Conservation (phyloP, 1,139 yeast genomes). For the Barnettozyma hawaiiensis region DNA sequence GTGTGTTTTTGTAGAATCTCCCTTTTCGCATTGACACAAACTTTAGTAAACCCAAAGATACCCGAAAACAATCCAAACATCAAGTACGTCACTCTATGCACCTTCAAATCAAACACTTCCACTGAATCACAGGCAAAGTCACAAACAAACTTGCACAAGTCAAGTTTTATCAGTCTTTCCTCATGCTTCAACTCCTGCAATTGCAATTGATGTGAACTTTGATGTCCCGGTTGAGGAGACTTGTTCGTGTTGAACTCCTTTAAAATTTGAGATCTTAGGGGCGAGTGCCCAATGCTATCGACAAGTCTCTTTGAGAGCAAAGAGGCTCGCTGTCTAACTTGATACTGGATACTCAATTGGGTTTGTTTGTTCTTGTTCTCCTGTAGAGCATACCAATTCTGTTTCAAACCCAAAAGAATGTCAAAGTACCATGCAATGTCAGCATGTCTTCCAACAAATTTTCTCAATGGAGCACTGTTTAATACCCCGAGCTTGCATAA, state of each 20-base stretch:
- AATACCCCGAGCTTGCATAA: constrained; percentile 50
- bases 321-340: constrained; percentile 30
- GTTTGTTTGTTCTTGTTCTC: constrained; percentile 37
- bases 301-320: constrained; percentile 24
- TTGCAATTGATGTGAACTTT: constrained; percentile 22
- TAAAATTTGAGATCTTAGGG: constrained; percentile 29
- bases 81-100: constrained; percentile 29
- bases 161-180: constrained; percentile 31
- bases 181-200: constrained; percentile 30
- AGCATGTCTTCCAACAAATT: constrained; percentile 46
- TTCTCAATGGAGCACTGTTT: constrained; percentile 33
- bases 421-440: constrained; percentile 61
- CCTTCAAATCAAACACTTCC: constrained; percentile 34
- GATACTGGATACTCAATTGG: constrained; percentile 33
- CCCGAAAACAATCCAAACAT: constrained; percentile 35
- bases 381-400: constrained; percentile 38
- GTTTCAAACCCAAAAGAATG: constrained; percentile 49
- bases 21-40: constrained; percentile 32
- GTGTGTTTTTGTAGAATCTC: no score
- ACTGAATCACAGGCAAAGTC: constrained; percentile 41
- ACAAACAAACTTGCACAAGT: constrained; percentile 33
- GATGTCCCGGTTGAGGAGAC: constrained; percentile 19
- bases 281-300: constrained; percentile 24
- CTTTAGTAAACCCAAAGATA: constrained; percentile 34
- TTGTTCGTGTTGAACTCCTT: constrained; percentile 27